Evolutionary conservation across 2,329 filamentous ascomycete genomes (phyloP), one percentile per base, ranked within the genome.

Genomic region (Chrysoporthe austroafricana): DNA sequence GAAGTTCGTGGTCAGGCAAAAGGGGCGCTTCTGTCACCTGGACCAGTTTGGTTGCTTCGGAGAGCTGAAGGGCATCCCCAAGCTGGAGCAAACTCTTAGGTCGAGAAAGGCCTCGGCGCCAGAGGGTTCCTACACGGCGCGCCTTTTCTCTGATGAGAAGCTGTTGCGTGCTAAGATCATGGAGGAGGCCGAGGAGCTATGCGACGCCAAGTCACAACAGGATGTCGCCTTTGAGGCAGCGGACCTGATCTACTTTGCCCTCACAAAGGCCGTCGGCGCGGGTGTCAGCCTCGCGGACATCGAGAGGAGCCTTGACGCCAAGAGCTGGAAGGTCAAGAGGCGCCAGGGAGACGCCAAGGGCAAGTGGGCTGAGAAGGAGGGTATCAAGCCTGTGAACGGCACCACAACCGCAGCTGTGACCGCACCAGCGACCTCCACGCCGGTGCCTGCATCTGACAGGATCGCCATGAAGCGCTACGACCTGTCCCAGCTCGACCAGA

Each of bases 101-200:
- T 90, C 89, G 52, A 90, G 96, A 73, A 97, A 96, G 77, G 80
- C 86, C 54, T 93, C 91, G 21, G 94, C 95, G 0, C 95, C 96
- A 0, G 86, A 86, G 71, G 95, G 94, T 1, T 99, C 96, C 14
- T 99, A 99, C 79, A 99, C 96, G 4, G 93, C 94, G 21, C 86
- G 95, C 44, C 83, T 99, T 1, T 99, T 98, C 83, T 94, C 91
- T 21, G 96, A 99, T 71, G 88, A 93, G 73, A 94, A 96, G 78
- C 86, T 99, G 66, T 81, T 97, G 64, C 87, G 92, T 56, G 96
- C 96, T 3, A 99, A 99, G 85, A 97, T 99, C 66, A 96, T 98
- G 89, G 96, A 99, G 79, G 96, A 99, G 79, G 96, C 96, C 0
- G 92, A 96, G 75, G 96, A 99, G 81, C 85, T 99, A 54, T 97